Evolutionary conservation across 805 yeast genomes (phyloP), one percentile per base, ranked within the genome.

Genomic region (Ogataea methylovora): DNA sequence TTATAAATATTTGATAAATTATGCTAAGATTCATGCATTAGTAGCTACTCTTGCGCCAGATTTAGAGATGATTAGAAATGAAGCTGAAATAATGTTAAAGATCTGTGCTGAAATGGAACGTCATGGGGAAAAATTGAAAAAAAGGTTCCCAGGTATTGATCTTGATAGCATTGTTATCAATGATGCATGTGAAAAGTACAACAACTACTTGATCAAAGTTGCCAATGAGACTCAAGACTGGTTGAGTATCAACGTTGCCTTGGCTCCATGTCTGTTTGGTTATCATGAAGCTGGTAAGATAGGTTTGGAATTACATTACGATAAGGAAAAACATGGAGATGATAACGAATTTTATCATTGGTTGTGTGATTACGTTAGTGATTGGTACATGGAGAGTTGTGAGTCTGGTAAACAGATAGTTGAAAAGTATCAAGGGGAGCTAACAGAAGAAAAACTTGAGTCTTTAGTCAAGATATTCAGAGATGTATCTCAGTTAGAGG

Each of bases 241-340:
- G 72, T 52, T 78, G 21, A 83, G 77, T 30, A 68, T 81, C 33
- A 74, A 75, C 38, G 69, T 79, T 7, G 84, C 90, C 0, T 54
- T 82, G 35, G 71, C 85, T 7, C 92, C 94, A 1, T 84, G 94
- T 53, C 56, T 82, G 32, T 69, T 77, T 50, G 94, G 94, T 1
- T 81, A 81, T 51, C 71, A 70, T 24, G 65, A 70, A 31, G 86
- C 87, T 2, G 72, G 74, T 0, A 27, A 38, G 3, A 24, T 12
- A 15, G 39, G 17, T 13, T 21, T 16, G n/a, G 23, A 9, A 20
- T 23, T 22, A 6, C 23, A 22, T 15, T 39, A 34, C 9, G 27
- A 38, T 18, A 37, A 34, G 22, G 43, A 40, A 19, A 14, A 29
- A 24, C 36, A 41, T 24, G 51, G 44, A 23, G 36, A 60, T 9